phyloP scores from a whole-genome alignment of 371 early-diverging fungal genomes.

The Apophysomyces trapeziformis region DNA sequence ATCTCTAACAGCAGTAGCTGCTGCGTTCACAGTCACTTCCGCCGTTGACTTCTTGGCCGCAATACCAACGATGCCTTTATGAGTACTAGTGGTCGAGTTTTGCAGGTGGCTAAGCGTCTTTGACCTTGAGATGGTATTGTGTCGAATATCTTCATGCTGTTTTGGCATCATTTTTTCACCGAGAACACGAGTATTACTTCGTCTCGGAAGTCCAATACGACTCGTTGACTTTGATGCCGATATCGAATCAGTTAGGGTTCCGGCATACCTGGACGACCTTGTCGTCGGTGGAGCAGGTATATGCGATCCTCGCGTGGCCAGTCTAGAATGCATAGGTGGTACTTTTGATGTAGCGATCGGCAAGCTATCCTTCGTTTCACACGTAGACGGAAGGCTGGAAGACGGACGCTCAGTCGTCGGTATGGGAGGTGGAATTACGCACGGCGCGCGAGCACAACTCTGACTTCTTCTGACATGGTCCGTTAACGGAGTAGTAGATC shows the following conservation, averaged over 20 bases:
- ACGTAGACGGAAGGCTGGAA: neutral
- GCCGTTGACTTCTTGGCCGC: neutral
- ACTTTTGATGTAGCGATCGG: neutral
- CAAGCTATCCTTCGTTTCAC: neutral
- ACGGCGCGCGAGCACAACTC: too few relatives aligned
- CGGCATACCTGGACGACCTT: constrained; percentile 10
- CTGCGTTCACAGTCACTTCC: neutral
- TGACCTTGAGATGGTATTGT: neutral
- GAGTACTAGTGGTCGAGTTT: constrained; percentile 5
- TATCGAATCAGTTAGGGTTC: neutral
- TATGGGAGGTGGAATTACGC: too few relatives aligned
- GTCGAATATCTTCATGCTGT: neutral
- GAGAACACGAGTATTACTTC: neutral
- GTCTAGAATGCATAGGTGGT: neutral
- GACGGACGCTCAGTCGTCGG: too few relatives aligned
- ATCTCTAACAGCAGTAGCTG: neutral
- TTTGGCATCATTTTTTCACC: neutral
- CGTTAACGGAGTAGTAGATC: too few relatives aligned
- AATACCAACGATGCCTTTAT: constrained; percentile 18
- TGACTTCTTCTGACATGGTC: too few relatives aligned
- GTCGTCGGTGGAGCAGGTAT: constrained; percentile 19
- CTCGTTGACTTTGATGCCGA: neutral
- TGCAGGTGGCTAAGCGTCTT: neutral
- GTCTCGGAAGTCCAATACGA: neutral
- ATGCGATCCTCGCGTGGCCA: constrained; percentile 21